Base-by-base conservation (phyloP, 2,329 filamentous ascomycete species). In the Colletotrichum sojae region DNA sequence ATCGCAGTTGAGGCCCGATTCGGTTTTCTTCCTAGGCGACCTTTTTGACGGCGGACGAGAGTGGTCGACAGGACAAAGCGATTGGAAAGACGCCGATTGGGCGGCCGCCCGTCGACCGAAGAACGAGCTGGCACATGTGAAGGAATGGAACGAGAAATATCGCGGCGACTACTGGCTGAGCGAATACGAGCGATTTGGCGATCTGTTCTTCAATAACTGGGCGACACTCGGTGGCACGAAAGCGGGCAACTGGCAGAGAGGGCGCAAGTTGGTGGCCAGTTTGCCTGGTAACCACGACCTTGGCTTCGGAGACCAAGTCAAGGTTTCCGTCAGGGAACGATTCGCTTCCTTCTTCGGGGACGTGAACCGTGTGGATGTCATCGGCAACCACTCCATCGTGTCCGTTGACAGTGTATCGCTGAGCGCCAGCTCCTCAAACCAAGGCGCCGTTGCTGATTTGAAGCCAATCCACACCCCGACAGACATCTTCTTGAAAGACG, bases 381-480 rank as follows among this genome's bases (percentile, higher is more conserved):
- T 98, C 61, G 96, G 94, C 13, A 99, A 99, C 76, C 96, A 99
- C 78, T 97, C 94, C 0, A 94, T 99, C 77, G 93, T 99, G 20
- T 97, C 94, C 0, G 87, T 99, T 8, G 96, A 99, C 77, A 89
- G 92, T 0, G 91, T 97, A 5, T 98, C 95, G 0, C 81, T 98
- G 74, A 97, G 94, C 76, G 95, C 96, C 3, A 86, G 78, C 52
- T 83, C 83, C 2, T 88, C 88, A 2, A 78, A 83, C 55, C 83
- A 86, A 77, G 85, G 84, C 45, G 81, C 45, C 84, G 58, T 78
- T 80, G 80, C 87, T 59, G 86, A 89, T 46, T 77, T 90, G 18
- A 80, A 81, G 48, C 83, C 86, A 45, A 92, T 98, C 18, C 97
- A 93, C 84, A 86, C 86, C 25, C 94, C 95, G 0, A 89, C 92